These are phyloP conservation scores for Ogataea neopini DNA, from an alignment of 805 yeast genomes.

Conservation along the genomic window DNA sequence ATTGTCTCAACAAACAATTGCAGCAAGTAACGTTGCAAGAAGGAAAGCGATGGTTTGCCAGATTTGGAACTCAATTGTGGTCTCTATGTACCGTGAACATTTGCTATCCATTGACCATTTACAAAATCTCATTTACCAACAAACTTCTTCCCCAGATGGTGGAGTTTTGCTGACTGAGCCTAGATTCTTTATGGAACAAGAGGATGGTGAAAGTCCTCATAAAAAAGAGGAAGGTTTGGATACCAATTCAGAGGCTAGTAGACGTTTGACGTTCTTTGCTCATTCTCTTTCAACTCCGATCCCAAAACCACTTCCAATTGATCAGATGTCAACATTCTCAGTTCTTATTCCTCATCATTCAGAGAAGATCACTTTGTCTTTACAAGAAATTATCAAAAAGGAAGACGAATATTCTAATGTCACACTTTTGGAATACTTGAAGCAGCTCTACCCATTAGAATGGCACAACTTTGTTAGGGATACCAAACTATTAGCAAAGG, in stretches of 20 bases:
- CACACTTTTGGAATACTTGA: conserved; percentile 55
- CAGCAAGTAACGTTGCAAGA: conserved; percentile 34
- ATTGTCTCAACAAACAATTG: conserved; percentile 44
- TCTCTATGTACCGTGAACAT: conserved; percentile 82
- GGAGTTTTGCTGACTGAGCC: conserved; percentile 63
- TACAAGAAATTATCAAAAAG: conserved; percentile 78
- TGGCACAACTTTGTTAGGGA: conserved; percentile 60
- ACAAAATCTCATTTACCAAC: conserved; percentile 62
- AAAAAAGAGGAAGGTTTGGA: conserved; percentile 55
- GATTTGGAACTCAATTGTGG: conserved; percentile 82
- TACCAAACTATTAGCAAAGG: conserved; percentile 55
- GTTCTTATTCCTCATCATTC: conserved; percentile 86
- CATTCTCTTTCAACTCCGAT: conserved; percentile 86
- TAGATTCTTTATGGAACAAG: conserved; percentile 76
- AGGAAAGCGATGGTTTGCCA: conserved; percentile 63
- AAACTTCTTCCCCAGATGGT: conserved; percentile 38
- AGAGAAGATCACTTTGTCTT: conserved; percentile 74
- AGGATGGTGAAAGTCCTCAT: conserved; percentile 54
- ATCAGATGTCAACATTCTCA: conserved; percentile 76
- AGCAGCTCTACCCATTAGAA: conserved; percentile 55
- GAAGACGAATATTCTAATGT: conserved; percentile 61
- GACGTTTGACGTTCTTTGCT: conserved; percentile 86
- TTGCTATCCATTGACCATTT: conserved; percentile 72
- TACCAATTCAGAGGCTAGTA: conserved; percentile 70
- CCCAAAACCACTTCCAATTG: conserved; percentile 66